phyloP scores from a whole-genome alignment of 2,329 filamentous ascomycete species.

The Pseudogymnoascus destructans region DNA sequence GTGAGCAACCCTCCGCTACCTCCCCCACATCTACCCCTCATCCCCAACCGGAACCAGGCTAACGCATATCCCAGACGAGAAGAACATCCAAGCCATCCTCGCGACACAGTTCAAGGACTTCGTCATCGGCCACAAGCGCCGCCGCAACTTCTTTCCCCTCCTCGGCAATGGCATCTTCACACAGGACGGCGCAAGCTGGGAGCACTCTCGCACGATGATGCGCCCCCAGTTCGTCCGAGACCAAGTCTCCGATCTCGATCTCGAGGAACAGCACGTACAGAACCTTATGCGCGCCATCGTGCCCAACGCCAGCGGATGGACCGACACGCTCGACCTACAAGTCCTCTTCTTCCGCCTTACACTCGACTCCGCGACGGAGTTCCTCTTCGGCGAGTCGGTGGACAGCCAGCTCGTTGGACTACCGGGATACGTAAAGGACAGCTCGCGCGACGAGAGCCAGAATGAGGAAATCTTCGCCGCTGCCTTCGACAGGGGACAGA shows the following conservation, averaged over 20 bases:
- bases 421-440: constrained; percentile 3
- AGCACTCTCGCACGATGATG: constrained; percentile 32
- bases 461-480: constrained; percentile 30
- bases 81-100: constrained; percentile 43
- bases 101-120: constrained; percentile 40
- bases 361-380: constrained; percentile 40
- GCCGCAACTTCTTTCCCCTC: constrained; percentile 34
- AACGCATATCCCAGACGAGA: constrained; percentile 18
- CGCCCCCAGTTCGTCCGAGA: constrained; percentile 42
- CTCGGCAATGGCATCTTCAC: constrained; percentile 25
- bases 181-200: constrained; percentile 23
- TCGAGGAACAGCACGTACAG: constrained; percentile 56
- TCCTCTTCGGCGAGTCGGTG: constrained; percentile 46
- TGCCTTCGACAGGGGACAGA: constrained; percentile 36
- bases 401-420: constrained; percentile 22
- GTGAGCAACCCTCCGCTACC: constrained; percentile 18
- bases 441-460: background rate
- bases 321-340: constrained; percentile 43
- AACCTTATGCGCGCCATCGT: constrained; percentile 46
- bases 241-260: constrained; percentile 51
- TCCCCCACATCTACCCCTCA: constrained; percentile 26
- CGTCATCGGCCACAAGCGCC: constrained; percentile 38
- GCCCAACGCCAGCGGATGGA: constrained; percentile 36
- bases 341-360: constrained; percentile 47
- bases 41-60: constrained; percentile 32